Evolutionary conservation across 1,139 yeast species (phyloP).

Genomic region (Diutina sp.): DNA sequence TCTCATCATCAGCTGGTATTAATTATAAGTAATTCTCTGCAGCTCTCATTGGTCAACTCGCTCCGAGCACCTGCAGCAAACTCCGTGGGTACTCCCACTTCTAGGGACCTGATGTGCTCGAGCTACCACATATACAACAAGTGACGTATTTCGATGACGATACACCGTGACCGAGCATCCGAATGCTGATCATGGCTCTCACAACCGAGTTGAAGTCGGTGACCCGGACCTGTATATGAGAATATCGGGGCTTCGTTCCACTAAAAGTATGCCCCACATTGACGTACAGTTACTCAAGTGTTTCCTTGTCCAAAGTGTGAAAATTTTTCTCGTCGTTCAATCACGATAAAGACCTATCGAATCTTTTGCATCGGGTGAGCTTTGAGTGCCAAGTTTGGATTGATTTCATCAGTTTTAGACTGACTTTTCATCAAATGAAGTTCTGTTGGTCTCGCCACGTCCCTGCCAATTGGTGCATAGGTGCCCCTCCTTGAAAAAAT

Average conservation of each 20-base stretch:
- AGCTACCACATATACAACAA: not conserved
- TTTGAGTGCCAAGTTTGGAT: not conserved
- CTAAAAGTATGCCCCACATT: not conserved
- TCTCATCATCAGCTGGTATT: not conserved
- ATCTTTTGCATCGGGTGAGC: not conserved
- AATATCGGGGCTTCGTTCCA: not conserved
- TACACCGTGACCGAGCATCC: not conserved
- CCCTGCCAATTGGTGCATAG: not conserved
- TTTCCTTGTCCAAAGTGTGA: not conserved
- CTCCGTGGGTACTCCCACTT: not conserved
- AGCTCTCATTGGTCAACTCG: not conserved
- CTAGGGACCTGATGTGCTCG: not conserved
- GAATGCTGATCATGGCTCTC: not conserved
- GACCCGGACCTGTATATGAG: slow-evolving; percentile 1
- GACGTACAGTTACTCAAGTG: not conserved
- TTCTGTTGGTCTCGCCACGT: not conserved
- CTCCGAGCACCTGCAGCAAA: not conserved
- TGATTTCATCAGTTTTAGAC: not conserved
- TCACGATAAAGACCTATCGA: not conserved
- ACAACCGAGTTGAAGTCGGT: not conserved
- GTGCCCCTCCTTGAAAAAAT: slow-evolving; percentile 1
- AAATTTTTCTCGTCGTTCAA: no score
- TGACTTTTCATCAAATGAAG: not conserved
- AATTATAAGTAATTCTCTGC: not conserved
- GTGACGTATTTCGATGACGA: not conserved